Evolutionary conservation across 2,329 filamentous ascomycete species (phyloP).

Genomic region (Fusarium armeniacum): DNA sequence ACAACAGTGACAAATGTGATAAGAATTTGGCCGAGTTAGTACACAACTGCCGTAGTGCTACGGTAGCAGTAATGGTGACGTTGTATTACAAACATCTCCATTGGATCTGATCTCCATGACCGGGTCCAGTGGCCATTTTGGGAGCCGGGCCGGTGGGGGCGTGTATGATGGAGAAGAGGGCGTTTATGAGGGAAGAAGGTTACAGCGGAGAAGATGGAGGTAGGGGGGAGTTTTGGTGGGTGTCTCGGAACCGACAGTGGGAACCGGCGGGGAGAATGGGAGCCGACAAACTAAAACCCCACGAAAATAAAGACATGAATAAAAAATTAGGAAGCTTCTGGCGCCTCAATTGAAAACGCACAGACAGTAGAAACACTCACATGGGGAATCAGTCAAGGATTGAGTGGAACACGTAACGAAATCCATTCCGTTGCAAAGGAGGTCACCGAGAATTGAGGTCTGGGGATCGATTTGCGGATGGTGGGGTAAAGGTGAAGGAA

Average conservation of each 20-base stretch:
- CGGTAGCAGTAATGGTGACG: constrained; percentile 17
- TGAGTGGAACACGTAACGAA: constrained; percentile 8
- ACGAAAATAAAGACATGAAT: constrained; percentile 15
- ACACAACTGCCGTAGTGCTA: neutral
- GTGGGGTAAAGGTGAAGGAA: constrained; percentile 22
- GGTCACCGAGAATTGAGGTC: constrained; percentile 26
- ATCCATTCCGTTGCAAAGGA: constrained; percentile 14
- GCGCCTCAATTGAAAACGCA: constrained; percentile 31
- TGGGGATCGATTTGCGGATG: constrained; percentile 23
- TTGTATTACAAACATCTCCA: constrained; percentile 8
- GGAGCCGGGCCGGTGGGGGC: constrained; percentile 40
- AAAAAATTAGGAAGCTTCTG: constrained; percentile 33
- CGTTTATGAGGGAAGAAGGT: constrained; percentile 26
- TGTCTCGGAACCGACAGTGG: constrained; percentile 27
- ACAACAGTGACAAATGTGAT: constrained; percentile 33
- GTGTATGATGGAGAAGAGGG: constrained; percentile 32
- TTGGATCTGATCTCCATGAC: constrained; percentile 21
- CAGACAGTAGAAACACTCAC: constrained; percentile 2
- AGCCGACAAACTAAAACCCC: constrained; percentile 31
- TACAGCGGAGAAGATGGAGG: constrained; percentile 5
- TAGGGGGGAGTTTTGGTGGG: constrained; percentile 1
- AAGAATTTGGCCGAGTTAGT: constrained; percentile 31
- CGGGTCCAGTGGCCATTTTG: constrained; percentile 35
- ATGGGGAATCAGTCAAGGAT: neutral
- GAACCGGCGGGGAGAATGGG: constrained; percentile 30